Conservation (phyloP, 2,329 filamentous ascomycete species). For the Pseudogymnoascus sp. region DNA sequence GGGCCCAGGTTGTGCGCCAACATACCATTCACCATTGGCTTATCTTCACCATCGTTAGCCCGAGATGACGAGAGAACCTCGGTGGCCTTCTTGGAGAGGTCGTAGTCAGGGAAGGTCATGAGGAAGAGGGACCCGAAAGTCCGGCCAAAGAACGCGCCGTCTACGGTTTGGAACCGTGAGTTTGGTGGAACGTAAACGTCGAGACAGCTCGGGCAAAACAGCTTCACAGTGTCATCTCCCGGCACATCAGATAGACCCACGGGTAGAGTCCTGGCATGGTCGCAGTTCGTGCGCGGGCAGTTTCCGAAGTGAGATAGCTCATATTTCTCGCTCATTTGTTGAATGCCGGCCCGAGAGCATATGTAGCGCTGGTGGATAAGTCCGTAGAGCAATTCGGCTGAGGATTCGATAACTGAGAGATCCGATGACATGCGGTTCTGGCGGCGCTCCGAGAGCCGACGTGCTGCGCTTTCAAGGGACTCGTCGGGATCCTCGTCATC, state of each 20-base stretch:
- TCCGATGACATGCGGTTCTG: conserved; percentile 84
- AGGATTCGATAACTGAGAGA: conserved; percentile 89
- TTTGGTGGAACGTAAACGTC: conserved; percentile 97
- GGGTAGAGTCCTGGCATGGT: conserved; percentile 79
- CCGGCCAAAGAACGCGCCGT: conserved; percentile 95
- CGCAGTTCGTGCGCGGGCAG: conserved; percentile 91
- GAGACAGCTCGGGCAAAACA: conserved; percentile 93
- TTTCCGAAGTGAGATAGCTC: conserved; percentile 92
- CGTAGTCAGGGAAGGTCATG: conserved; percentile 95
- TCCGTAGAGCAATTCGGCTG: conserved; percentile 95
- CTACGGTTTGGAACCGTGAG: conserved; percentile 92
- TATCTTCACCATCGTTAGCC: conserved; percentile 32
- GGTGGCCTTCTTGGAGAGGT: conserved; percentile 64
- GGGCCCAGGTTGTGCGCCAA: conserved; percentile 80
- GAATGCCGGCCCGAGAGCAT: conserved; percentile 88
- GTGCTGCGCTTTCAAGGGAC: conserved; percentile 45
- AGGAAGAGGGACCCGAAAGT: conserved; percentile 97
- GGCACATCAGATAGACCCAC: conserved; percentile 92
- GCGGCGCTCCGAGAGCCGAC: conserved; percentile 55
- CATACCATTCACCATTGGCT: conserved; percentile 68
- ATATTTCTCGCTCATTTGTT: conserved; percentile 99
- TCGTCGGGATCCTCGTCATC: conserved; percentile 61
- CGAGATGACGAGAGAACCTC: conserved; percentile 41
- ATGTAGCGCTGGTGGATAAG: conserved; percentile 98
- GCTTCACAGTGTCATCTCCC: conserved; percentile 93